Evolutionary conservation across 164 flowering plant genomes (phyloP), one percentile per base, ranked within the genome.

Genomic region (Kalanchoe fedtschenkoi): DNA sequence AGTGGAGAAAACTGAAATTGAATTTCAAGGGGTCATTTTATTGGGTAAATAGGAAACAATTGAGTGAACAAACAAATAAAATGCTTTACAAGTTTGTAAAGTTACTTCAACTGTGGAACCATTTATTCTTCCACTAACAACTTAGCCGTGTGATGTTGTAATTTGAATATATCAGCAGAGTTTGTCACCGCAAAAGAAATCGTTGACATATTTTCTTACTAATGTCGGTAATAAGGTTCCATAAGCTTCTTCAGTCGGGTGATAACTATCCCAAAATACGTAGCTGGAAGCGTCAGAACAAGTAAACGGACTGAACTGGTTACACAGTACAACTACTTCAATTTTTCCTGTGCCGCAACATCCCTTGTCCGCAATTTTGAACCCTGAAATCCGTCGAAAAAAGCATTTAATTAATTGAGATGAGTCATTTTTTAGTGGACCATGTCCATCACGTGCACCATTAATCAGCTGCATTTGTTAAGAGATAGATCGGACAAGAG

Each of bases 341-440:
- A 73, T 0, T 2, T 8, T 32, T 15, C 82, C 76, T 1, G 76
- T 59, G 0, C 76, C 82, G 51, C 77, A 73, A 19, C 80, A 78
- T 22, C 78, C 80, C 61, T 32, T 26, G 15, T 64, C 30, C 13
- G 30, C 69, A 5, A 38, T 64, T 38, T 72, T 62, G 62, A 72
- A 79, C 0, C 80, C 78, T 79, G 75, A 24, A 41, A 37, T 2
- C 11, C 15, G 39, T 35, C 34, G 0, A 15, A 42, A 41, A 41
- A 13, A 38, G 0, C 16, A 38, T 38, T 2, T 21, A 11, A 19
- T 30, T 7, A 7, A 30, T 29, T 42, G n/a, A 13, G 1, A 42
- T 42, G 17, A 42, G 10, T 39, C 15, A 8, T 15, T 15, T 8
- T 8, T n/a, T n/a, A n/a, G n/a, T n/a, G n/a, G n/a, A n/a, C n/a